phyloP scores from a whole-genome alignment of 2,329 filamentous ascomycete species.

The Trichoderma brevicompactum region DNA sequence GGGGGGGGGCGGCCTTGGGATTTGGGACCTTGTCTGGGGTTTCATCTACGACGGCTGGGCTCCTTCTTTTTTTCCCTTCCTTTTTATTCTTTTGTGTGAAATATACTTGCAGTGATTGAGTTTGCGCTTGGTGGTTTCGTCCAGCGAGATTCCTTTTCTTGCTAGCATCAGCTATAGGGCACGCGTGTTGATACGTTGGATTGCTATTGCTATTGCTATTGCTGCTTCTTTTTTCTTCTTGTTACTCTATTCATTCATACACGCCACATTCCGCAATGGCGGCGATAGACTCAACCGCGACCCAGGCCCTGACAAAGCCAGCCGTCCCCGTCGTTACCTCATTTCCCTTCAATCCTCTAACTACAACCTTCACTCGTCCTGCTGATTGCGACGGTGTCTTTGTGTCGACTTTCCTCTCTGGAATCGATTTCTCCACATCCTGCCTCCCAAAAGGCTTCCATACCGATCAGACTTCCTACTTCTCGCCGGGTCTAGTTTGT shows the following conservation, averaged over 20 bases:
- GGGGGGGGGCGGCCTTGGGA: neutral
- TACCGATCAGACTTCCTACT: conserved; percentile 37
- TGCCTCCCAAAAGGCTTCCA: conserved; percentile 41
- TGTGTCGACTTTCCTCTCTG: conserved; percentile 35
- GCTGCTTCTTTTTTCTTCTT: neutral
- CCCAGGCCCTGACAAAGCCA: conserved; percentile 16
- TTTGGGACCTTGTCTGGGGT: conserved; percentile 5
- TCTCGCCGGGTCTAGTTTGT: conserved; percentile 41
- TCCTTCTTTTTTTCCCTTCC: neutral
- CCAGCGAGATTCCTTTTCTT: neutral
- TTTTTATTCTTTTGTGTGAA: neutral
- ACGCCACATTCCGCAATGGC: conserved; percentile 1
- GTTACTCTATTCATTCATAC: neutral
- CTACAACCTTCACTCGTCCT: conserved; percentile 36
- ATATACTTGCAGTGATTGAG: neutral
- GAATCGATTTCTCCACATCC: conserved; percentile 38
- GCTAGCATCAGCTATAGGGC: neutral
- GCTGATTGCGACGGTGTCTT: conserved; percentile 35
- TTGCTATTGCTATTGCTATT: neutral
- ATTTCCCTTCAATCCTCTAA: conserved; percentile 36
- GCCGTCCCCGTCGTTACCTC: conserved; percentile 31
- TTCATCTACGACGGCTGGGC: conserved; percentile 1
- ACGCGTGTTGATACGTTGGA: neutral
- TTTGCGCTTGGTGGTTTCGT: neutral
- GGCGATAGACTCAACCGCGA: conserved; percentile 11